Evolutionary conservation across 2,329 filamentous ascomycete genomes (phyloP).

Genomic region (Zopfia rhizophila): DNA sequence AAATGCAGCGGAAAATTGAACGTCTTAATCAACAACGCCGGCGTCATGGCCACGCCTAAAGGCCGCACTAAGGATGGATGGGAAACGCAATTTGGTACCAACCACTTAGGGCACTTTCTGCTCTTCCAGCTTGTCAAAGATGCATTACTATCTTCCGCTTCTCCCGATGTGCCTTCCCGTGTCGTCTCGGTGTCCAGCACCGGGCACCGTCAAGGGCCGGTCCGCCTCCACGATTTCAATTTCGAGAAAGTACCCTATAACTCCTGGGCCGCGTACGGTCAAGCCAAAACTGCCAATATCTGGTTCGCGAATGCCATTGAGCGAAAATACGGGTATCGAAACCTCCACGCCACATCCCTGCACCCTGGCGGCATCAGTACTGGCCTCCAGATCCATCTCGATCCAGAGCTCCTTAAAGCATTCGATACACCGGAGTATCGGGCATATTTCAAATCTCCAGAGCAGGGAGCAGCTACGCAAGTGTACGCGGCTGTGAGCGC

Average conservation of each 20-base stretch:
- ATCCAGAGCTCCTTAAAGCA: conserved; percentile 1
- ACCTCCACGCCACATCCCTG: conserved; percentile 28
- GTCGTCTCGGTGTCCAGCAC: conserved; percentile 57
- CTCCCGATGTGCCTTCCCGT: conserved; percentile 42
- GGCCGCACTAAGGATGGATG: conserved; percentile 46
- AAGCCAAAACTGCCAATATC: conserved; percentile 65
- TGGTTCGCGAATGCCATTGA: conserved; percentile 35
- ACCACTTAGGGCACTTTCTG: conserved; percentile 62
- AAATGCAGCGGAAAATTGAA: conserved; percentile 29
- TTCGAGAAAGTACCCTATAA: conserved; percentile 55
- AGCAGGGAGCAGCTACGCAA: conserved; percentile 55
- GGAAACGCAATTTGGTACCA: conserved; percentile 57
- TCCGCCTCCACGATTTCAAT: conserved; percentile 57
- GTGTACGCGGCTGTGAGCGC: conserved; percentile 49
- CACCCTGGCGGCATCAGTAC: conserved; percentile 32
- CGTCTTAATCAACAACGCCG: conserved; percentile 43
- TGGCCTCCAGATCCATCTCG: conserved; percentile 18
- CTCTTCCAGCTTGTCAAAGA: conserved; percentile 59
- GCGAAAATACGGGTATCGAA: conserved; percentile 17
- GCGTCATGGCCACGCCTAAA: conserved; percentile 48
- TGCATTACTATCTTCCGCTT: conserved; percentile 46
- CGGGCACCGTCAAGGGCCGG: conserved; percentile 51
- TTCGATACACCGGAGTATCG: conserved; percentile 4
- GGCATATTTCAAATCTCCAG: conserved; percentile 40
- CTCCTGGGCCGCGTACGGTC: conserved; percentile 59